Percentiles rank a stretch among this genome's conserved stretches.
phyloP scores from a whole-genome alignment of 192 early-diverging fungal species.

The Umbelopsis vinacea region DNA sequence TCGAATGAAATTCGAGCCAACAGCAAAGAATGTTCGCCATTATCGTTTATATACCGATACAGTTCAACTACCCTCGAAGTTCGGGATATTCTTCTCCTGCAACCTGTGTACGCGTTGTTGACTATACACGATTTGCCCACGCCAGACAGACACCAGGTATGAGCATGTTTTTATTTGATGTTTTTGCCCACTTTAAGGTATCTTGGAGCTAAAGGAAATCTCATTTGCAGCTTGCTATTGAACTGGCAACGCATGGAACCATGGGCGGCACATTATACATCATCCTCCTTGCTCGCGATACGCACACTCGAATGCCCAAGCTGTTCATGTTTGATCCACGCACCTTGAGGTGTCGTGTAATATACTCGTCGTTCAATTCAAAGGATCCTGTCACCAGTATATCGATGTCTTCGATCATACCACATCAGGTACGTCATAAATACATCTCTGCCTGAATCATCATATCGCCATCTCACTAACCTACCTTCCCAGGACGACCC shows the following conservation, averaged over 20 bases:
- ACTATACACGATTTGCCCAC: background rate
- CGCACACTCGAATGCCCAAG: background rate
- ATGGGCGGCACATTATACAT: background rate
- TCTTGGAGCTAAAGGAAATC: background rate
- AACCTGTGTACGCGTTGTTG: background rate
- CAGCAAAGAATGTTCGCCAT: background rate
- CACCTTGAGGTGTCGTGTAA: background rate
- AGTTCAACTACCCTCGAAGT: background rate
- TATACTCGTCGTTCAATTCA: background rate
- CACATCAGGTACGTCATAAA: background rate
- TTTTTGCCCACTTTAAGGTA: background rate
- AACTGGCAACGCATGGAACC: background rate
- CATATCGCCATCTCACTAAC: too few species aligned
- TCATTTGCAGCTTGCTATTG: constrained; percentile 2
- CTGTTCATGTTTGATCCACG: background rate
- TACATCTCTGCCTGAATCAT: too few species aligned
- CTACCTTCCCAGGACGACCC: too few species aligned
- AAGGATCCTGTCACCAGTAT: background rate
- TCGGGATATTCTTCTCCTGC: background rate
- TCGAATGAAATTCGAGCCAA: background rate
- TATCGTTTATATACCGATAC: constrained; percentile 11
- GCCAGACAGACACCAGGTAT: background rate
- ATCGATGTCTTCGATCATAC: background rate
- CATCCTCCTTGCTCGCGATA: constrained; percentile 1
- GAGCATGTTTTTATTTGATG: background rate